Evolutionary conservation across 805 yeast species (phyloP), one percentile per base, ranked within the genome.

Genomic region (Crinitomyces ghanaensis): DNA sequence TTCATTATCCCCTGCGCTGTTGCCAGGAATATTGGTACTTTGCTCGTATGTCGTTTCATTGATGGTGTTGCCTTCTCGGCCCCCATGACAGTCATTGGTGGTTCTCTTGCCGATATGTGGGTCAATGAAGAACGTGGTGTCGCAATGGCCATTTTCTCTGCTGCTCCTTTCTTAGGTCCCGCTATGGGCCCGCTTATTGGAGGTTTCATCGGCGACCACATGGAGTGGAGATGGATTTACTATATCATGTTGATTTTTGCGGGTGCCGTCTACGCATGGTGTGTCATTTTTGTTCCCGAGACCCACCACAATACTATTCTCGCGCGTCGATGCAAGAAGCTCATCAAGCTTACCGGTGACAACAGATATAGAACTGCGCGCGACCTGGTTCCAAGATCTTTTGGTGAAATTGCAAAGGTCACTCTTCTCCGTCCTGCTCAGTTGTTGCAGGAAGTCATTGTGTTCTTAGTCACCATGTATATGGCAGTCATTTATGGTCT

Each of bases 11-110:
- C 69, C 2, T 69, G 76, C 40, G 74, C 74, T 6, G 69, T 71
- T 48, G 65, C 69, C 40, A 47, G 66, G 48, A 76, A 74, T 37
- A 68, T 74, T 20, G 75, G 74, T 6, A 81, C 77, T 21, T 57
- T 81, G 37, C 53, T 77, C 37, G 69, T 77, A 29, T 70, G 76
- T 33, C 68, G 91, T 41, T 71, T 77, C 42, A 55, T 77, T 39
- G 72, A 75, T 8, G 91, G 91, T 1, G 64, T 79, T 28, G 76
- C 76, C 44, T 85, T 85, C 3, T 74, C 83, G 32, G 77, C 81
- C 2, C 79, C 84, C 26, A 59, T 81, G 43, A 72, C 77, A 40
- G 77, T 79, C 20, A 83, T 84, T 6, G 85, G 86, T 22, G 93
- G 91, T 14, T 66, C 80, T 1, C 60, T 81, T 28, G 74, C 83